Evolutionary conservation across 2,329 filamentous ascomycete species (phyloP), one percentile per base, ranked within the genome.

Genomic region (Diaporthe helianthi): DNA sequence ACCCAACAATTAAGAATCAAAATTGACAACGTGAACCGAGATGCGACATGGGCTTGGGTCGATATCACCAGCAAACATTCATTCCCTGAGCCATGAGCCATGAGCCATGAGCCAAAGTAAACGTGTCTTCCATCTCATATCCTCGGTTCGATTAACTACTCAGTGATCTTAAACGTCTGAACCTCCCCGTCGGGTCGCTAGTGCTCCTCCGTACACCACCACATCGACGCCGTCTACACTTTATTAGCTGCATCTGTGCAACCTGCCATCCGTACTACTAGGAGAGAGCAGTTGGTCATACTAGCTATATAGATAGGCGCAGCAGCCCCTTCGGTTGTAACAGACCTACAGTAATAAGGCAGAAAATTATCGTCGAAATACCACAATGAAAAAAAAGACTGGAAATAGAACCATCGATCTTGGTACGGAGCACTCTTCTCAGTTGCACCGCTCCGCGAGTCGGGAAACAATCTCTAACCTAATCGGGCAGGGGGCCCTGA

Each of bases 1-100:
- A 31, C n/a, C 58, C 58, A 49, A 63, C 41, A 13, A 36, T 17
- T 29, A 49, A 49, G 58, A 26, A 49, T 26, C 58, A 49, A 63
- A 26, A 63, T 63, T 63, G 58, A 36, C 8, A 8, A 49, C 26
- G n/a, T 63, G 58, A 49, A 49, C 58, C 58, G 58, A 63, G 17
- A 63, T 63, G 44, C 58, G 58, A 63, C 12, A 63, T 63, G 44
- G 41, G 44, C n/a, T 36, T 49, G 58, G 7, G n/a, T 3, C 13
- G 15, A 49, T 12, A 36, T 19, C 58, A 31, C 44, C 12, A 49
- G 44, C 8, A 38, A 38, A 22, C 5, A 44, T n/a, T 33, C 4
- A 46, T 13, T 15, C 12, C 44, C 29, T n/a, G 12, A 38, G 36
- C 12, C 6, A 5, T 61, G 41, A 29, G 55, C n/a, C 41, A 47